Percentiles rank a stretch among this genome's conserved stretches.
Conservation (phyloP, 2,329 filamentous ascomycete genomes). For the Aotearoamyces nothofagi region DNA sequence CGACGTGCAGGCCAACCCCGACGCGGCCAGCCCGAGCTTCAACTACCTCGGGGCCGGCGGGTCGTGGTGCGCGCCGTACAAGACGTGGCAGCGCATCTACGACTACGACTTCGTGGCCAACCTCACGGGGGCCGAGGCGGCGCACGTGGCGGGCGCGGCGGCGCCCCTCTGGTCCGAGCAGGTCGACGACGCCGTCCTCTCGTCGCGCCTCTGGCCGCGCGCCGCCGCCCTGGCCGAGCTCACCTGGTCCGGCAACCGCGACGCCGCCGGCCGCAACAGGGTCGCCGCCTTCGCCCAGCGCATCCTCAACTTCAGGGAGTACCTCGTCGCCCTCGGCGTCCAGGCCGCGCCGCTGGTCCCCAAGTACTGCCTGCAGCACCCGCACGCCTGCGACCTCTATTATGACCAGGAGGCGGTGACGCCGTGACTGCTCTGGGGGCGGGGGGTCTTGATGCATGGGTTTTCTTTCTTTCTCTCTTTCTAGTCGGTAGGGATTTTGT, state of each 20-base stretch:
- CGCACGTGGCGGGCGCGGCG: conserved; percentile 64
- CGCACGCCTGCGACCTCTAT: conserved; percentile 39
- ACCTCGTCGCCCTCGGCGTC: conserved; percentile 37
- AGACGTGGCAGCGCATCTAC: conserved; percentile 72
- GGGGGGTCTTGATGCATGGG: too few species aligned
- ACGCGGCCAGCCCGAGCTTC: conserved; percentile 36
- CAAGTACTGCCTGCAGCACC: conserved; percentile 41
- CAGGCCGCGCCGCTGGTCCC: conserved; percentile 33
- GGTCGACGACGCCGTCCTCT: conserved; percentile 58
- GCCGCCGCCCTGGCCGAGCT: conserved; percentile 59
- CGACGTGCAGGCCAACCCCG: conserved; percentile 37
- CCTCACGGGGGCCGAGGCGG: conserved; percentile 41
- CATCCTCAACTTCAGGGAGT: conserved; percentile 43
- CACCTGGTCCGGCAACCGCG: conserved; percentile 58
- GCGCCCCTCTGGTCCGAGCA: conserved; percentile 69
- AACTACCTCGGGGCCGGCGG: conserved; percentile 46
- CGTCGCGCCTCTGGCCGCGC: conserved; percentile 62
- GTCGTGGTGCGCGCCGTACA: conserved; percentile 67
- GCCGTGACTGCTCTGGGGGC: too few species aligned
- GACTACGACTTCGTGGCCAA: conserved; percentile 56
- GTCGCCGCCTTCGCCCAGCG: conserved; percentile 39
- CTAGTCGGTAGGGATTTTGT: too few species aligned
- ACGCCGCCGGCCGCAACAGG: conserved; percentile 48
- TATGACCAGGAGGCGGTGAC: conserved; percentile 29
- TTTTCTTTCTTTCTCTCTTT: too few species aligned